These are phyloP conservation scores for Malus domestica DNA, from an alignment of 306 rosid genomes.

Conservation along the genomic window ASM211411v1 NC_041798.1:25455501-25456000, in stretches of 20 bases:
- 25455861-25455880: conserved; percentile 73
- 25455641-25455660: conserved; percentile 88
- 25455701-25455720: conserved; percentile 91
- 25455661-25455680: conserved; percentile 78
- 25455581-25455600: conserved; percentile 61
- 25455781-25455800: conserved; percentile 73
- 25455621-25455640: conserved; percentile 94
- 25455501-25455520: conserved; percentile 89
- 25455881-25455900: conserved; percentile 86
- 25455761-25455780: conserved; percentile 89
- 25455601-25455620: conserved; percentile 76
- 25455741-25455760: conserved; percentile 87
- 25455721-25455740: conserved; percentile 77
- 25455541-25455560: conserved; percentile 78
- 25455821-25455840: conserved; percentile 52
- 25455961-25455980: conserved; percentile 73
- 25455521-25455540: conserved; percentile 79
- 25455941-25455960: conserved; percentile 72
- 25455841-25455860: conserved; percentile 66
- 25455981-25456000: conserved; percentile 85
- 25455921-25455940: conserved; percentile 72
- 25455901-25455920: conserved; percentile 55
- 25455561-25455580: conserved; percentile 79
- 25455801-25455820: conserved; percentile 65
- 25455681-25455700: conserved; percentile 92